A percentile compares a stretch with the other conserved stretches of the same genome.
Evolutionary conservation across 2,329 filamentous ascomycete genomes (phyloP).

Genomic region (Aureobasidium sp.): DNA sequence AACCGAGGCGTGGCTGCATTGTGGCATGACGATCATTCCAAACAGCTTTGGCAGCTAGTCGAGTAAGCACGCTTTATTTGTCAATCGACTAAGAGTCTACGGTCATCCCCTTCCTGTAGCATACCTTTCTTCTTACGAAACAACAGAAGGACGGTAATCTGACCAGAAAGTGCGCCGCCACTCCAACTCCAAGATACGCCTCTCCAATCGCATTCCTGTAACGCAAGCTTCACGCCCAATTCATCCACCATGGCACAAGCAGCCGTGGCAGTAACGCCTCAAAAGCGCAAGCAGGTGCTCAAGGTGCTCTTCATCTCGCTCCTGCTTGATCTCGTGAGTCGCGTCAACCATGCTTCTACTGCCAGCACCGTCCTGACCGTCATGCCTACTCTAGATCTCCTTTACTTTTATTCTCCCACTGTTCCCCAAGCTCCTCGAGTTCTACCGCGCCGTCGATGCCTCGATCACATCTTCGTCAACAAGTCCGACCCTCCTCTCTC

Average conservation of each 20-base stretch:
- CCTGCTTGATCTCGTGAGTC: conserved; percentile 64
- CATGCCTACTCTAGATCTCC: conserved; percentile 66
- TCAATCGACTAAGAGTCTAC: conserved; percentile 1
- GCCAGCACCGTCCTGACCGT: not conserved
- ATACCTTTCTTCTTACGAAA: not conserved
- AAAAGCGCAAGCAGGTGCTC: conserved; percentile 65
- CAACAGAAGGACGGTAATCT: not conserved
- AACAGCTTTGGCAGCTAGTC: not conserved
- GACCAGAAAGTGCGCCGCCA: not conserved
- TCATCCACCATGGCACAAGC: not conserved
- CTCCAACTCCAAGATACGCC: not conserved
- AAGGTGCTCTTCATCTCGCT: conserved; percentile 83
- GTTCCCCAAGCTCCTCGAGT: conserved; percentile 89
- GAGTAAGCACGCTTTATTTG: conserved; percentile 4
- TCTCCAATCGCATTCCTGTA: not conserved
- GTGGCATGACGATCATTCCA: conserved; percentile 5
- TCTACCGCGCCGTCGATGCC: conserved; percentile 82
- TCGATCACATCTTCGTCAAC: conserved; percentile 36
- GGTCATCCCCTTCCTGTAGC: not conserved
- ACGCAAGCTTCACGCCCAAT: not conserved
- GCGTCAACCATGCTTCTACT: not conserved
- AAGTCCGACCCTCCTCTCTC: conserved; percentile 58
- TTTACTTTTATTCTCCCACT: conserved; percentile 98
- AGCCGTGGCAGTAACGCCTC: conserved; percentile 15
- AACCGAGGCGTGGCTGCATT: conserved; percentile 10